A percentile compares a stretch with the other conserved stretches of the same genome.
Evolutionary conservation across 2,329 filamentous ascomycete genomes (phyloP).

Genomic region (Ophiostoma sp.): DNA sequence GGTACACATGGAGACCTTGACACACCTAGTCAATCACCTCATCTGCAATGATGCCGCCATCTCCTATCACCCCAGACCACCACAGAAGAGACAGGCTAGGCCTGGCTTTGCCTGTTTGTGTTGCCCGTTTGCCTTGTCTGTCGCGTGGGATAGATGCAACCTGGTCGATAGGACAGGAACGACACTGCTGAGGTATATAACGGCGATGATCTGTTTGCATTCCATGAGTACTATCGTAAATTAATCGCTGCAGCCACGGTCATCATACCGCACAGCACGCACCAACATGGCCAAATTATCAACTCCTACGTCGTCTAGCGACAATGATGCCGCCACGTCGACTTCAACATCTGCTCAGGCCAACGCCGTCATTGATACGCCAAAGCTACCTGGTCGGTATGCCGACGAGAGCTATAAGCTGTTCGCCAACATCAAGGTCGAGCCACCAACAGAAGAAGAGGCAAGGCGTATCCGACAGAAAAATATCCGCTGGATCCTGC

Average conservation of each 20-base stretch:
- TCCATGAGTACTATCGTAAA: neutral
- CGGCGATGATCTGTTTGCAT: neutral
- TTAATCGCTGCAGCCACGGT: neutral
- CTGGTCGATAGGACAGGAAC: neutral
- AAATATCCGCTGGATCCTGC: constrained; percentile 18
- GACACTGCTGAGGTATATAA: constrained; percentile 3
- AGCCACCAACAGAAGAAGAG: constrained; percentile 20
- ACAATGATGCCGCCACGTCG: neutral
- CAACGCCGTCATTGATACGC: neutral
- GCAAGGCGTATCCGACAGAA: constrained; percentile 14
- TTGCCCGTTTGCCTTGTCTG: neutral
- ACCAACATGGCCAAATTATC: constrained; percentile 4
- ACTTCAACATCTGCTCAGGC: neutral
- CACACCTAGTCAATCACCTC: constrained; percentile 10
- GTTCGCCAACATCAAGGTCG: constrained; percentile 18
- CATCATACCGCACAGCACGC: neutral
- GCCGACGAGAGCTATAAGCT: constrained; percentile 23
- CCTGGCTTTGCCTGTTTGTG: neutral
- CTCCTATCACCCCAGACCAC: neutral
- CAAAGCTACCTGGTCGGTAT: constrained; percentile 19
- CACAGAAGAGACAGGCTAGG: neutral
- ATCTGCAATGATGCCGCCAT: constrained; percentile 6
- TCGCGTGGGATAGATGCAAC: constrained; percentile 7
- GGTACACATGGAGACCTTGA: neutral
- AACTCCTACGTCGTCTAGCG: neutral